Conservation (phyloP, 2,329 filamentous ascomycete species). For the Dissoconium aciculare region DNA sequence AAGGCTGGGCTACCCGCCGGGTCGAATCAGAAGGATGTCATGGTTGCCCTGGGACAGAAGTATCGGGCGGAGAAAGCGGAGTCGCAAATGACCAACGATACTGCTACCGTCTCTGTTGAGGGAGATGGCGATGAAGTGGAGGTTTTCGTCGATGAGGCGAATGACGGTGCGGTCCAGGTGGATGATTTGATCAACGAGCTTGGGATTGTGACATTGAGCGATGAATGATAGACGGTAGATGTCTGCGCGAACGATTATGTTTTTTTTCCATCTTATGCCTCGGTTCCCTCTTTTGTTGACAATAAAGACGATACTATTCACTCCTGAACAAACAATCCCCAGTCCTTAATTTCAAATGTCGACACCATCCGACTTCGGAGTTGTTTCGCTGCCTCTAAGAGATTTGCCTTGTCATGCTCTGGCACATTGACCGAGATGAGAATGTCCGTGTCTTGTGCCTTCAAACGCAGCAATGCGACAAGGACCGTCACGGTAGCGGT, state of each 20-base stretch:
- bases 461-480: conserved; percentile 61
- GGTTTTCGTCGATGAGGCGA: no score
- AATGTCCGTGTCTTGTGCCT: conserved; percentile 62
- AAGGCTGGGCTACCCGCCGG: conserved; percentile 40
- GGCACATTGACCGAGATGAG: conserved; percentile 80
- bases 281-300: no score
- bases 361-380: conserved; percentile 58
- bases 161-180: no score
- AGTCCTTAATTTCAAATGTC: conserved; percentile 66
- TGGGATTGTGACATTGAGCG: not conserved
- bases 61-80: conserved; percentile 40
- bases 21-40: conserved; percentile 49
- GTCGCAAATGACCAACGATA: not conserved
- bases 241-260: no score
- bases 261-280: no score
- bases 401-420: conserved; percentile 48
- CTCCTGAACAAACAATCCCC: no score
- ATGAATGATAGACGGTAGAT: no score
- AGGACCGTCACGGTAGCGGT: conserved; percentile 68
- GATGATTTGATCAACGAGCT: not conserved
- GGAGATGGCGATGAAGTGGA: conserved; percentile 8
- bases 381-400: conserved; percentile 46
- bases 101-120: conserved; percentile 2
- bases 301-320: no score
- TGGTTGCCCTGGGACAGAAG: conserved; percentile 49